These are phyloP conservation scores for Thecaphora thlaspeos DNA, from an alignment of 1,284 basidiomycete genomes.

Conservation along the genomic window DNA sequence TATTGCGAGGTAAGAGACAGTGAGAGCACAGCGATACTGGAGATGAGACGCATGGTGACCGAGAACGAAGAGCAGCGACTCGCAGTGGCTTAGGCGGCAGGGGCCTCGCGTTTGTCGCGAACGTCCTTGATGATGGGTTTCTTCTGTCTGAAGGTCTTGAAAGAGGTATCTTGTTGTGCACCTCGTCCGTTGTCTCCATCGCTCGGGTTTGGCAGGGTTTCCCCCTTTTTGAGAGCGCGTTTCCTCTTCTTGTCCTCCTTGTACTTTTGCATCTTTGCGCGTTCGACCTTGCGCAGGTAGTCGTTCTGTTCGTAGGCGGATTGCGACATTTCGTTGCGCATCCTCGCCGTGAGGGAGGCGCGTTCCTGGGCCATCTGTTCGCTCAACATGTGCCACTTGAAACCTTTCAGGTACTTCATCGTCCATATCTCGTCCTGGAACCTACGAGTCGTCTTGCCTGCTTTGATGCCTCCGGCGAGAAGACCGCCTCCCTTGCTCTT, in stretches of 20 bases:
- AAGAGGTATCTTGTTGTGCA: conserved; percentile 18
- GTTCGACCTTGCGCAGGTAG: conserved; percentile 91
- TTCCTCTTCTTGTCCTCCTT: conserved; percentile 68
- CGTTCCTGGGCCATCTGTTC: conserved; percentile 97
- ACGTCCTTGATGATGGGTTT: conserved; percentile 47
- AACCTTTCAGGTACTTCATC: conserved; percentile 95
- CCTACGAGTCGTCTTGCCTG: conserved; percentile 37
- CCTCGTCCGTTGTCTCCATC: conserved; percentile 13
- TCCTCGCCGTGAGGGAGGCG: conserved; percentile 78
- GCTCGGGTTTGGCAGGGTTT: neutral
- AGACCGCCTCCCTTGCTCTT: conserved; percentile 32
- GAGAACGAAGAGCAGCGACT: too few relatives aligned
- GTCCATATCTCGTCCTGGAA: conserved; percentile 99
- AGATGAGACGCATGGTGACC: too few relatives aligned
- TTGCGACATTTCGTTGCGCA: conserved; percentile 88
- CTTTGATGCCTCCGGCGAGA: conserved; percentile 37
- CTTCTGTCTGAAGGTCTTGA: conserved; percentile 46
- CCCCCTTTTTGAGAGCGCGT: conserved; percentile 9
- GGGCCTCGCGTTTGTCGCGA: conserved; percentile 33
- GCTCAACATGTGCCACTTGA: conserved; percentile 98
- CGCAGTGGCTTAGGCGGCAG: too few relatives aligned
- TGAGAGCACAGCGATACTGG: too few relatives aligned
- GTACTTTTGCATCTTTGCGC: conserved; percentile 85
- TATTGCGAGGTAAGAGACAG: too few relatives aligned
- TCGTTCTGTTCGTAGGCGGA: conserved; percentile 85